Evolutionary conservation across 2,329 filamentous ascomycete species (phyloP), one percentile per base, ranked within the genome.

Genomic region (Hansfordia pulvinata): DNA sequence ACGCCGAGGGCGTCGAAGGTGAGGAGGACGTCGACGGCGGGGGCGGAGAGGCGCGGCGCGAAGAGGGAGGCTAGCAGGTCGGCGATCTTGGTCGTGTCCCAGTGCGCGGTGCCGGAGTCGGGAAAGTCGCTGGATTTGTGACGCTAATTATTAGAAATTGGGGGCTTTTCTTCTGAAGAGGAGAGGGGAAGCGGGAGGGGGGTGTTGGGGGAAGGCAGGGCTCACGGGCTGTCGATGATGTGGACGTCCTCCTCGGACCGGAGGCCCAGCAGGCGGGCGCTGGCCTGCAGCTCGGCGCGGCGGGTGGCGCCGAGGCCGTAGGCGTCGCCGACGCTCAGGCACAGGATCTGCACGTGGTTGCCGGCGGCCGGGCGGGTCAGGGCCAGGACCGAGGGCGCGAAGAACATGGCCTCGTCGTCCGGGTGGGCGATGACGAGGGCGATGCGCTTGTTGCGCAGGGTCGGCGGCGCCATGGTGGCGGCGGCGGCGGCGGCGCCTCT

Each of bases 341-440:
- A 98, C 30, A 96, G 58, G 35, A 98, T 93, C 56, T 92, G 90
- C 46, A 98, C 68, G 47, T 92, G 84, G 54, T 98, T 96, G 4
- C 82, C 80, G 12, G 78, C 64, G 32, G 76, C 71, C 4, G 84
- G 83, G 10, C 69, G 64, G 11, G 85, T 88, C 31, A 98, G 68
- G n/a, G 81, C 75, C 41, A 92, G 65, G 10, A 96, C 64, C 1
- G 84, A 81, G 0, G 90, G 90, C 35, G 85, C 75, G 56, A 98
- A 98, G 64, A 98, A 98, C 90, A 98, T 98, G 52, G 88, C 90
- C 60, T 98, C 90, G 46, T 98, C 90, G 54, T 98, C 90, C 0
- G 90, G 90, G 56, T 98, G 90, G 13, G 90, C 90, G 44, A 98
- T 96, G 29, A 98, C 64, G 28, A 98, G 69, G 49, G 82, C 80